Evolutionary conservation across 2,329 filamentous ascomycete species (phyloP), one percentile per base, ranked within the genome.

Genomic region (Fusarium dimerum): DNA sequence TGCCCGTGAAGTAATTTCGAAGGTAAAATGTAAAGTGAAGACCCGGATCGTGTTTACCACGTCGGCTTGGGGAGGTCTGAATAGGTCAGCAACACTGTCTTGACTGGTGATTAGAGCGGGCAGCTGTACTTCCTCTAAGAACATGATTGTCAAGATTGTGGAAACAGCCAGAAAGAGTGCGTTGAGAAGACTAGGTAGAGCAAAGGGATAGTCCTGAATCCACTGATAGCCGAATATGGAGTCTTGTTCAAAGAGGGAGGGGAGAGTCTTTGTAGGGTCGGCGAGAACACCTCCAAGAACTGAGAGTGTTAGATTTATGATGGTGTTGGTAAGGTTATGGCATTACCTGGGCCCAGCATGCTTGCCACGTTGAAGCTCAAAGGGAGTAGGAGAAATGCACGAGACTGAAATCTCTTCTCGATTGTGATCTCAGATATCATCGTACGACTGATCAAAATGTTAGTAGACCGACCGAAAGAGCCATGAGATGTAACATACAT

Each of bases 101-200:
- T 60, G 52, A 29, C 32, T 46, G 26, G 18, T 18, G 6, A 16
- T 3, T 36, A 18, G 18, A 17, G 16, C 20, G 10, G 11, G 38
- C n/a, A 9, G 2, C 48, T 68, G 50, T 67, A 81, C 79, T 72
- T 90, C 87, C 67, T 90, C 85, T 2, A 90, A 75, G 12, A 84
- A 86, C 20, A 90, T 74, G 50, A 87, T 74, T 3, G 88, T 78
- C 2, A 78, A 72, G 5, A 80, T 45, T 0, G 81, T 77, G 1
- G 84, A 82, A 2, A 74, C 63, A 3, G 82, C 67, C 11, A 90
- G 77, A 51, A 87, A 84, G 0, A 78, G 55, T 2, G 83, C 84
- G 62, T 84, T 89, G 45, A 89, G 73, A 1, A 90, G 69, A 62
- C 88, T 89, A 0, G 88, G 88, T 39, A 90, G 71, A 1, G 85